Evolutionary conservation across 306 rosid species (phyloP).

Genomic region (Cicer judaicum): DNA sequence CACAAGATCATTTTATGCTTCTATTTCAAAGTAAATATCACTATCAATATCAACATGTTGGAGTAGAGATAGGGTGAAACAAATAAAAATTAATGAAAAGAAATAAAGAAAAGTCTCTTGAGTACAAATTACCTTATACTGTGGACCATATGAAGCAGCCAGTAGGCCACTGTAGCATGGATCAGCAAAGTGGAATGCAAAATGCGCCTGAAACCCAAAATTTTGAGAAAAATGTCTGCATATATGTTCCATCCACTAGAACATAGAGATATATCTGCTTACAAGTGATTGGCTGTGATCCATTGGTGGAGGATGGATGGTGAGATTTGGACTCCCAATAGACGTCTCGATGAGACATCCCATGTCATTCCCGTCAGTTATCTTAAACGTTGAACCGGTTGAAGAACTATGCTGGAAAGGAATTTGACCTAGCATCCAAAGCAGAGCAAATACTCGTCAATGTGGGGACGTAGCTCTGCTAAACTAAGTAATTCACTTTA

Average conservation of each 20-base stretch:
- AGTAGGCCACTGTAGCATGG: constrained; percentile 53
- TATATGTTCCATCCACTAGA: constrained; percentile 34
- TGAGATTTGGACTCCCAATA: constrained; percentile 50
- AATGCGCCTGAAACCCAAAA: constrained; percentile 58
- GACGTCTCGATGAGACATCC: constrained; percentile 45
- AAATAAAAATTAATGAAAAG: constrained; percentile 6
- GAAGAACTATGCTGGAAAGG: constrained; percentile 46
- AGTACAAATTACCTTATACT: constrained; percentile 46
- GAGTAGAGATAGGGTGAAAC: not conserved
- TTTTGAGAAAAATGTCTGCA: constrained; percentile 35
- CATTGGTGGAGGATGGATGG: constrained; percentile 48
- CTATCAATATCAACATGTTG: not conserved
- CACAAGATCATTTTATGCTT: not conserved
- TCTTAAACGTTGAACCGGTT: constrained; percentile 48
- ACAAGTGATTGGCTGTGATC: constrained; percentile 58
- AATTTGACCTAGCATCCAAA: constrained; percentile 30
- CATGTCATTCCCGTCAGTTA: constrained; percentile 43
- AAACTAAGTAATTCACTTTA: constrained; percentile 4
- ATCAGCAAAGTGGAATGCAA: constrained; percentile 54
- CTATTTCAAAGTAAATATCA: not conserved
- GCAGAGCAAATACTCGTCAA: not conserved
- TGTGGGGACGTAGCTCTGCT: not conserved
- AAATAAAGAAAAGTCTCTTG: not conserved
- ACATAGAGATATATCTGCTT: constrained; percentile 49
- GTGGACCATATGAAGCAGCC: constrained; percentile 58